Base-by-base conservation (phyloP, 148 eudicot genomes). In the Chenopodium album region DNA sequence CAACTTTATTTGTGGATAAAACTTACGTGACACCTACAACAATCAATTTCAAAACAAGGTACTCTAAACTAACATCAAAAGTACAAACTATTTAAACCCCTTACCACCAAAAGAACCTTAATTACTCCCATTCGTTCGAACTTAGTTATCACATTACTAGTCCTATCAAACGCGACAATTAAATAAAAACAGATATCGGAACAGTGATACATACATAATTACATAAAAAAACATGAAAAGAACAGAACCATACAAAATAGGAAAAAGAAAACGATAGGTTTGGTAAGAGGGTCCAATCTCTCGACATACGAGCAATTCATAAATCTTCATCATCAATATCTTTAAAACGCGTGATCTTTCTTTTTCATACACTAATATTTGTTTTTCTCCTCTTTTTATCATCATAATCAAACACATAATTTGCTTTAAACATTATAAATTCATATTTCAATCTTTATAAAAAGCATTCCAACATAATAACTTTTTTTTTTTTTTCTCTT, bases 271-370 rank as follows among this genome's bases (percentile, higher is more conserved):
- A 4, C 9, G 52, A 65, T 17, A 32, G 37, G 79, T 75, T 81
- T 81, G 83, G 83, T 81, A 67, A 2, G 73, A 59, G 72, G 81
- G 81, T 83, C 82, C 75, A 50, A 78, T 50, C 56, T 34, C 14
- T 72, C 26, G 73, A 78, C 68, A 78, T 72, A 5, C 44, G 44
- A 41, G 44, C 5, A 41, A 41, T 41, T 41, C 44, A 41, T 41
- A 67, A 73, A 76, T 82, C 46, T 71, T 23, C 11, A 62, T 34
- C 79, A 63, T 78, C 82, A 83, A 78, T 32, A 66, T 73, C 75
- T 65, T 68, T 46, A 64, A 66, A 66, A 28, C 65, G 82, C 75
- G 75, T 74, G 79, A 77, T 29, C 76, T 34, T 17, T 17, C 22
- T 14, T 56, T 14, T 56, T 76, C 71, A 69, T 44, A 59, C 64